Evolutionary conservation across 179 eudicot species (phyloP).

Genomic region (Gypsophila paniculata): DNA sequence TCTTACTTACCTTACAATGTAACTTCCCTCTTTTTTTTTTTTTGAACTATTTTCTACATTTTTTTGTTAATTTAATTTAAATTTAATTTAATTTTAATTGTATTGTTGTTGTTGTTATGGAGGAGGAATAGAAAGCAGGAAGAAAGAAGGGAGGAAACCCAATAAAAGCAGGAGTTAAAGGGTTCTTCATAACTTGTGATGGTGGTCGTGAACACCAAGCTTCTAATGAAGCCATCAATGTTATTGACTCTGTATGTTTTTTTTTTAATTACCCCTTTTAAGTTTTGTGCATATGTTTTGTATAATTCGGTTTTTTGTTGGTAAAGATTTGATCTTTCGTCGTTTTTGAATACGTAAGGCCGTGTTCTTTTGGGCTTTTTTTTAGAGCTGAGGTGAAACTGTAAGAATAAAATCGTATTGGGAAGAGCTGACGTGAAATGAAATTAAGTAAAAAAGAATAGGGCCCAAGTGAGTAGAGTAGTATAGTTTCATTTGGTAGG

Average conservation of each 20-base stretch:
- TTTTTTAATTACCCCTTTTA: not conserved
- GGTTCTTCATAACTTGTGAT: constrained; percentile 94
- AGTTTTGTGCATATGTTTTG: not conserved
- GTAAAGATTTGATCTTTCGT: not conserved
- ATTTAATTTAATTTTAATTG: not conserved
- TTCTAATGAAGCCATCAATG: constrained; percentile 73
- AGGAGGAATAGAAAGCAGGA: constrained; percentile 54
- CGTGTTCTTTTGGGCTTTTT: too few relatives aligned
- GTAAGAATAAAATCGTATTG: too few relatives aligned
- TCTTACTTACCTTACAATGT: constrained; percentile 70
- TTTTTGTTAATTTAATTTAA: not conserved
- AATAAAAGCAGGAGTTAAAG: constrained; percentile 67
- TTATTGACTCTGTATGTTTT: constrained; percentile 71
- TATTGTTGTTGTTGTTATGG: not conserved
- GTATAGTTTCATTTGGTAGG: too few relatives aligned
- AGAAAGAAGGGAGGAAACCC: constrained; percentile 71
- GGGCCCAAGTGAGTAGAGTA: too few relatives aligned
- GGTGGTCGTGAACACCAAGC: constrained; percentile 93
- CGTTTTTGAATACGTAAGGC: not conserved
- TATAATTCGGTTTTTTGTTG: too few relatives aligned
- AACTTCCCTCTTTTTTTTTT: not conserved
- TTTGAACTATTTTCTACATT: not conserved
- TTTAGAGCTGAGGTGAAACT: too few relatives aligned
- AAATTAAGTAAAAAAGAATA: too few relatives aligned
- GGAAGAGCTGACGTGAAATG: too few relatives aligned